Conservation (phyloP, 1,139 yeast species). For the Lodderomyces elongisporus region DNA sequence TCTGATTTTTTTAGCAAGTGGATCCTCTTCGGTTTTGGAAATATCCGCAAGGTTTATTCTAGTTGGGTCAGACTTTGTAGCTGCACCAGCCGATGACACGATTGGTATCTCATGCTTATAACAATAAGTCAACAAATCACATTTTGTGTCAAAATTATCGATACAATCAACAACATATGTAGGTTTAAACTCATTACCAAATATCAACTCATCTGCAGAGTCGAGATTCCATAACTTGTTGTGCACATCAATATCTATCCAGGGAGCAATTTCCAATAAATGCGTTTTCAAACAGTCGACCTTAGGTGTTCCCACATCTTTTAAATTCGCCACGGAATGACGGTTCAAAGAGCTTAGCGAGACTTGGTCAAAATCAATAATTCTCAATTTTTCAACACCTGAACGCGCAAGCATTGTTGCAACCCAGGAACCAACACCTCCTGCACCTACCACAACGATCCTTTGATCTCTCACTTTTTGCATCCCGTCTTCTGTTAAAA, state of each 20-base stretch:
- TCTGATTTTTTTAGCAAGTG: slow-evolving; percentile 83
- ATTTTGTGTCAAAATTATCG: slow-evolving; percentile 92
- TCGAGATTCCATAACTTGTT: slow-evolving; percentile 74
- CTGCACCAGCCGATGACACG: slow-evolving; percentile 94
- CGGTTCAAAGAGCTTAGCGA: slow-evolving; percentile 86
- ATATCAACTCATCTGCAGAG: slow-evolving; percentile 54
- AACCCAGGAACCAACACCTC: slow-evolving; percentile 98
- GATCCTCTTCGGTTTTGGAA: slow-evolving; percentile 78
- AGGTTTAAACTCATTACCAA: slow-evolving; percentile 41
- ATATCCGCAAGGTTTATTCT: slow-evolving; percentile 42
- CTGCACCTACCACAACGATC: slow-evolving; percentile 92
- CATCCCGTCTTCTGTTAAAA: slow-evolving; percentile 82
- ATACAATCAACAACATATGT: slow-evolving; percentile 88
- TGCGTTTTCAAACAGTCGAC: slow-evolving; percentile 72
- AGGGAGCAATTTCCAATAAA: slow-evolving; percentile 73
- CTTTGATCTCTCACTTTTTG: slow-evolving; percentile 65
- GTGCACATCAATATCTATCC: slow-evolving; percentile 76
- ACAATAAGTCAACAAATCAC: slow-evolving; percentile 77
- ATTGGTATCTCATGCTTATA: slow-evolving; percentile 54
- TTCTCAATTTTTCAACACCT: slow-evolving; percentile 72
- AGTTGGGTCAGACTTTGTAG: slow-evolving; percentile 57
- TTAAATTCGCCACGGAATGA: slow-evolving; percentile 85
- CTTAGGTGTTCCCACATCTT: slow-evolving; percentile 88
- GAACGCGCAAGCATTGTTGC: slow-evolving; percentile 88
- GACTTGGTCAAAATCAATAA: slow-evolving; percentile 94